Evolutionary conservation across 352 stramenopile species (phyloP), one percentile per base, ranked within the genome.

Genomic region (Globisporangium paroecandrum): DNA sequence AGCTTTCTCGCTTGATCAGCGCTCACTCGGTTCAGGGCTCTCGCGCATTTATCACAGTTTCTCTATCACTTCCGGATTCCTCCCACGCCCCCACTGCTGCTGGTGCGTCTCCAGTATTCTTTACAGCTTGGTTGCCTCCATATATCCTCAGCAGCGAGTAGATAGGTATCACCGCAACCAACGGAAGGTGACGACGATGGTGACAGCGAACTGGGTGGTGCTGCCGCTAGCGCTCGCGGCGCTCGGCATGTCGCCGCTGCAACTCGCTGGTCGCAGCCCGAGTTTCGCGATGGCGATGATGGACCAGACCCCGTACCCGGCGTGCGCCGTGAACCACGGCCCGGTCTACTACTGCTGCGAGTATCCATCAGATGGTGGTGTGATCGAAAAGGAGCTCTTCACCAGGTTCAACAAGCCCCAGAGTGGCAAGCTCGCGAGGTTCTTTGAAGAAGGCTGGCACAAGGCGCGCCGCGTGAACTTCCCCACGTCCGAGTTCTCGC

Each of bases 301-400:
- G 58, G 38, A 66, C 38, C 65, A 70, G 53, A 55, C n/a, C 29
- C n/a, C 46, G 15, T 79, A 64, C 62, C 61, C 73, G 5, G 73
- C 73, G 3, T 79, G 73, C 24, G 59, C 73, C 12, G 59, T 71
- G 25, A 69, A 72, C 51, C 74, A 79, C 63, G 53, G 62, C 8
- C 74, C 74, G 2, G 36, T 65, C 13, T 69, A 71, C 47, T 77
- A 69, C 59, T 79, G 74, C 74, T 79, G 74, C 43, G 61, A 70
- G 56, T 77, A 75, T 41, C 29, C 64, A 4, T 58, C 18, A 43
- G 36, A 13, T 13, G 9, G 36, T 43, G 32, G 8, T 10, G 18
- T 43, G 15, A 43, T 20, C 1, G 36, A 64, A 29, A 75, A 75
- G 61, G 59, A 77, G 58, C 29, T 79, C 24, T 79, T 73, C 70